These are phyloP conservation scores for Penicillium fuscoglaucum DNA, from an alignment of 2,329 filamentous ascomycete species.

Conservation along the genomic window DNA sequence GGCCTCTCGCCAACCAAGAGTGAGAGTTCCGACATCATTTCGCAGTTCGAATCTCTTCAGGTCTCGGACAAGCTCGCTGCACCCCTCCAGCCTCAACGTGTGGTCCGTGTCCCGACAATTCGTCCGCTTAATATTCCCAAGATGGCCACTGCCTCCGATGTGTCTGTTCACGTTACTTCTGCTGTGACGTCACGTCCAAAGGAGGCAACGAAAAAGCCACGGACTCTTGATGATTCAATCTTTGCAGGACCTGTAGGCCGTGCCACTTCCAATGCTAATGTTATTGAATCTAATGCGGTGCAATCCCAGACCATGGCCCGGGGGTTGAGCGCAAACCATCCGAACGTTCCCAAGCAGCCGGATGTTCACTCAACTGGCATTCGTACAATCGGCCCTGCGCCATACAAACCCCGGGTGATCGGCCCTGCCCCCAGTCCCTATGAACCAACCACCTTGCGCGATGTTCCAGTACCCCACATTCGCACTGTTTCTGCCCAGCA, in stretches of 20 bases:
- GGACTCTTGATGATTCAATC: neutral
- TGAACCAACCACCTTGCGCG: neutral
- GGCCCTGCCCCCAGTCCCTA: neutral
- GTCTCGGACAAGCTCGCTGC: neutral
- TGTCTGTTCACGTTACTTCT: neutral
- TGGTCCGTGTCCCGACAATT: neutral
- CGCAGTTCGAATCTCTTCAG: neutral
- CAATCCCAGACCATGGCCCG: neutral
- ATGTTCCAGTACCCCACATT: neutral
- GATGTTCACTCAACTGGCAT: neutral
- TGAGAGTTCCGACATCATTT: neutral
- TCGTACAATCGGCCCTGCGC: conserved; percentile 1
- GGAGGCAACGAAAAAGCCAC: neutral
- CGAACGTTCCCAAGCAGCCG: neutral
- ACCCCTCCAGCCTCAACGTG: neutral
- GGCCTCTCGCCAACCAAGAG: neutral
- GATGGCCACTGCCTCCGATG: neutral
- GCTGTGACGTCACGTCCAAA: neutral
- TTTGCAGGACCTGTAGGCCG: neutral
- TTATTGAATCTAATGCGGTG: neutral
- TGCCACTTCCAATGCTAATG: neutral
- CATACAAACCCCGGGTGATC: neutral
- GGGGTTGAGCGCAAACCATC: neutral
- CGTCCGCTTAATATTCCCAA: neutral
- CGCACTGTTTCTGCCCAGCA: neutral